Base-by-base conservation (phyloP, 2,329 filamentous ascomycete species). In the Dothideomycetes sp. region DNA sequence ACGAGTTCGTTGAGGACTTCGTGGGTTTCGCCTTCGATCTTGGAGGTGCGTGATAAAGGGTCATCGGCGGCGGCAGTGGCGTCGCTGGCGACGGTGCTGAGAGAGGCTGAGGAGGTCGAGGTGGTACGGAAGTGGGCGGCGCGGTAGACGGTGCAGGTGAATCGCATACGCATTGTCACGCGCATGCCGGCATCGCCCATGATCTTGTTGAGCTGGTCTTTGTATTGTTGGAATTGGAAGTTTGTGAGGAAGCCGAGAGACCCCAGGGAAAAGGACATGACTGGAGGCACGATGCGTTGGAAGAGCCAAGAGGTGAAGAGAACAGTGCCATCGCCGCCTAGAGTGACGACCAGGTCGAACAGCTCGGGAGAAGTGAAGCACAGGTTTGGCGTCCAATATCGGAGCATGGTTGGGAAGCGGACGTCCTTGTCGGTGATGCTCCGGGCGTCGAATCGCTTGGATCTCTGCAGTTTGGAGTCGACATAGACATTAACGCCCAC, bases 1-100 rank as follows among this genome's bases (percentile, higher is more conserved):
- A 98, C 89, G 37, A 98, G 79, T 65, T 98, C 91, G 63, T 98
- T 98, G 48, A 98, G 77, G 15, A 98, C 89, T 65, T 98, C 91
- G 48, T 95, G 96, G 54, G 94, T 88, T 65, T 96, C 89, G 33
- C 82, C 85, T 61, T 95, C 88, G 51, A 91, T 73, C 30, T 77
- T 76, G n/a, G 75, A 70, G 9, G 72, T 73, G 2, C 66, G 64
- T 5, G 66, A 60, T 10, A 14, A 36, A 22, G 34, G 8, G 2
- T 29, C 59, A 37, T 29, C 37, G 33, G 18, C 22, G 33, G 29
- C 12, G 33, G n/a, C 37, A 10, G 33, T 27, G 27, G 31, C 16
- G 49, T n/a, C 40, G 17, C 47, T 49, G 14, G 51, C 31, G 56
- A 58, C 11, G 56, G 55, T 46, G 15, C 48, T 49, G 2, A 51